Evolutionary conservation across 169 alveolate genomes (phyloP), one percentile per base, ranked within the genome.

Genomic region (Babesia divergens): DNA sequence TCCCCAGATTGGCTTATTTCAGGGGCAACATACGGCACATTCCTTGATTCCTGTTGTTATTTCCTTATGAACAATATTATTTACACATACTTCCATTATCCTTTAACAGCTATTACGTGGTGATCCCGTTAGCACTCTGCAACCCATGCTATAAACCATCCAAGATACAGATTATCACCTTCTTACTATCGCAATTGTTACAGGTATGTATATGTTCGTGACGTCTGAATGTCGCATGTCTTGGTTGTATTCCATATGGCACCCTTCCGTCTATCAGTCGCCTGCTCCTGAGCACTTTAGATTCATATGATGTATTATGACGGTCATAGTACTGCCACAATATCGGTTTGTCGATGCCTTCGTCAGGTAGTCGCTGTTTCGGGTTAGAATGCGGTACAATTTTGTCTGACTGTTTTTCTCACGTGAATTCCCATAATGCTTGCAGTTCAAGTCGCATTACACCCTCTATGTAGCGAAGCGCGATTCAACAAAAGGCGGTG

Each of bases 371-470:
- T 14, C 47, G 14, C 14, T 40, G 47, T 40, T 14, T 14, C 11
- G 11, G 18, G 14, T 11, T 32, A 50, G n/a, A 8, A 64, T 60
- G 16, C n/a, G 38, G 37, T 24, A 44, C 47, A 11, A 18, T 47
- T 13, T 13, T 13, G 11, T 13, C 56, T 9, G 13, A 16, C 18
- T 47, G 11, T 13, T 47, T 13, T n/a, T 8, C 24, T 13, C 22
- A 8, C 8, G 22, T 8, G 16, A 13, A 11, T 26, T 8, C 29
- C 20, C 26, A n/a, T 46, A 40, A 46, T 49, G 24, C 8, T 14
- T 16, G 18, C 75, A 77, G 86, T 65, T 77, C 52, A 51, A 65
- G 35, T 77, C 69, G 4, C 86, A 77, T 34, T 46, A 38, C 40
- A 67, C 52, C 18, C 46, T 83, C 16, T 68, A 67, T 29, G 46